phyloP scores from a whole-genome alignment of 148 eudicot species.

The Polygonum maritimum region DNA sequence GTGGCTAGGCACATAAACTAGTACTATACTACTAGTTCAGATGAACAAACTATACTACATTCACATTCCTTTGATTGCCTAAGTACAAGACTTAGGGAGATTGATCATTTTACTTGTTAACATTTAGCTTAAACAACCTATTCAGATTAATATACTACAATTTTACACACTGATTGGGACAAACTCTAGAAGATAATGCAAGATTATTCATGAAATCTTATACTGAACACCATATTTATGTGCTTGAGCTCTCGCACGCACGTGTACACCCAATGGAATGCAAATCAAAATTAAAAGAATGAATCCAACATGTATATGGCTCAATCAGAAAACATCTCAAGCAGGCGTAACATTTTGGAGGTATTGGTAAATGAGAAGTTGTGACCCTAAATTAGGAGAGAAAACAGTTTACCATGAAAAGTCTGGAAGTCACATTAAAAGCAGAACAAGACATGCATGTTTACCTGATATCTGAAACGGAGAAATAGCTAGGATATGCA shows the following conservation, averaged over 20 bases:
- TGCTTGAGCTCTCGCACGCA: too few species aligned
- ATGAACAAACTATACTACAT: too few species aligned
- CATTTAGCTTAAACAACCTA: too few species aligned
- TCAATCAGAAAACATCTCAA: background rate
- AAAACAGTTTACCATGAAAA: background rate
- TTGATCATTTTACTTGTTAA: too few species aligned
- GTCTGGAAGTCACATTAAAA: background rate
- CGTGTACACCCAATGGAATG: background rate
- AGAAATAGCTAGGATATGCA: conserved; percentile 89
- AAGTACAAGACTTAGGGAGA: too few species aligned
- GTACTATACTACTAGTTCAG: too few species aligned
- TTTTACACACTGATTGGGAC: background rate
- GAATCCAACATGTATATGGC: background rate
- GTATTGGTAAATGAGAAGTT: background rate
- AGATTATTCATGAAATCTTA: too few species aligned
- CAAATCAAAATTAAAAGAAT: background rate
- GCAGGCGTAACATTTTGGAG: background rate
- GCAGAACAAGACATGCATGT: background rate
- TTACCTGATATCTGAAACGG: conserved; percentile 93
- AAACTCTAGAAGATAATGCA: background rate
- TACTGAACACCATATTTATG: background rate
- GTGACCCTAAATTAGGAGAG: background rate
- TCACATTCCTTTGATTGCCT: too few species aligned
- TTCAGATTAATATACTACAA: conserved; percentile 7
- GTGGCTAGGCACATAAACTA: too few species aligned